These are phyloP conservation scores for Apiotrichum mycotoxinovorans DNA, from an alignment of 1,284 basidiomycete species.

Conservation along the genomic window DNA sequence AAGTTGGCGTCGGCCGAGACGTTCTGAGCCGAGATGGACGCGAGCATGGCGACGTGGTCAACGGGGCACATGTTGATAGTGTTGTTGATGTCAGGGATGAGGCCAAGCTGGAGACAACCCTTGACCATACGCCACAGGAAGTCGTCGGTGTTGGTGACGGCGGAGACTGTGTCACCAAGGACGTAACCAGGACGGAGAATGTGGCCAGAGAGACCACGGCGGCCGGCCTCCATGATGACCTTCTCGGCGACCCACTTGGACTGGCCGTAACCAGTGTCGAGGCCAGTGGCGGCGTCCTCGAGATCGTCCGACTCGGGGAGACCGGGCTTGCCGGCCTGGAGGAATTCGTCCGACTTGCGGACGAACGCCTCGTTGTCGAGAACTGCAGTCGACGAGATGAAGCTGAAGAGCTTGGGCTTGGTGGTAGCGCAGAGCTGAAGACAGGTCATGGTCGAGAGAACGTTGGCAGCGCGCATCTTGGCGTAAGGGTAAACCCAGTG, in stretches of 20 bases:
- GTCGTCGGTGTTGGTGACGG: constrained; percentile 98
- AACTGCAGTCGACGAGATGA: constrained; percentile 91
- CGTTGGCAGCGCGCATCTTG: constrained; percentile 86
- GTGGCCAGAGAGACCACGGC: constrained; percentile 77
- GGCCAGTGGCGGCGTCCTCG: constrained; percentile 71
- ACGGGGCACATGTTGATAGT: constrained; percentile 98
- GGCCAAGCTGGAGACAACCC: constrained; percentile 91
- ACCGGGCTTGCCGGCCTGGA: constrained; percentile 58
- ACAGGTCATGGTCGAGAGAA: constrained; percentile 78
- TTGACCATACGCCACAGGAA: constrained; percentile 98
- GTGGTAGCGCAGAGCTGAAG: constrained; percentile 70
- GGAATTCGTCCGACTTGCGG: constrained; percentile 70
- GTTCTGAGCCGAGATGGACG: constrained; percentile 64
- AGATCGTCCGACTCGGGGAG: constrained; percentile 85
- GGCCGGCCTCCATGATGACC: constrained; percentile 83
- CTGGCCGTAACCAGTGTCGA: constrained; percentile 94
- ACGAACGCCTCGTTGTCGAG: constrained; percentile 91
- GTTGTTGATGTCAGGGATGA: constrained; percentile 97
- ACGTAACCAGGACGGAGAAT: constrained; percentile 95
- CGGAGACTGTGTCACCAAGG: constrained; percentile 83
- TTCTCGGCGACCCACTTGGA: constrained; percentile 99
- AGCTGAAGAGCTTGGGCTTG: constrained; percentile 79
- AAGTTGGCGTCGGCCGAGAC: constrained; percentile 53
- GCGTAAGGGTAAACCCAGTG: constrained; percentile 99
- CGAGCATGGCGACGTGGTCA: constrained; percentile 87